Base-by-base conservation (phyloP, 2,329 filamentous ascomycete genomes). In the Cordyceps fumosorosea region DNA sequence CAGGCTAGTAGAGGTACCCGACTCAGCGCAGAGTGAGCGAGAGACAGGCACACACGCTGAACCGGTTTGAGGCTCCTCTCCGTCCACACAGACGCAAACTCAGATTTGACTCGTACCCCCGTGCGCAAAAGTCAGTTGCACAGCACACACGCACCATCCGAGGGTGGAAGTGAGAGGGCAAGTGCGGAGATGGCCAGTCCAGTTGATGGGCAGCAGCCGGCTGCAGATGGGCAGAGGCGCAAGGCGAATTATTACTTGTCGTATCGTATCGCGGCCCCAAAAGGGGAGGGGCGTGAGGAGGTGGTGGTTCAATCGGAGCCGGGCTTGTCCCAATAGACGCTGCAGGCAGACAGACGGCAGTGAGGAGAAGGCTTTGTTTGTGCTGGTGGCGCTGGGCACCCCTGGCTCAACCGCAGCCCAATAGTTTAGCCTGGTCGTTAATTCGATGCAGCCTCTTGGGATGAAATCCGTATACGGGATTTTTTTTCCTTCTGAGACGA, bases 101-200 rank as follows among this genome's bases (percentile, higher is more conserved):
- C 29, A 58, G 55, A 57, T 56, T 57, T 58, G 56, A 51, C 56
- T 58, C 56, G 56, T 58, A 44, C 56, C 56, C 56, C 56, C 56
- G 29, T 60, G 58, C 48, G 58, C 51, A 29, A 29, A 45, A 44
- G 51, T 60, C 58, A 50, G 58, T 55, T 40, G 32, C 44, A 60
- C 50, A 11, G 18, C 42, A 47, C 53, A 24, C 58, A 42, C 40
- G 16, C 40, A 61, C 51, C 58, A 61, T 61, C 26, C 45, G 58
- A 22, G 22, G 16, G 24, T 29, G 26, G 26, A 10, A 32, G 29
- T 26, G 55, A 57, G 11, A 7, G 22, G 20, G 18, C 32, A 51
- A 16, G n/a, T 8, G 6, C 29, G 29, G 12, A 37, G 29, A 48
- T 14, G 34, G 26, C 50, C 44, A 32, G 40, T n/a, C 26, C 26